Percentiles rank a stretch among this genome's conserved stretches.
Conservation (phyloP, 2,329 filamentous ascomycete species). For the Arthroderma uncinatum region DNA sequence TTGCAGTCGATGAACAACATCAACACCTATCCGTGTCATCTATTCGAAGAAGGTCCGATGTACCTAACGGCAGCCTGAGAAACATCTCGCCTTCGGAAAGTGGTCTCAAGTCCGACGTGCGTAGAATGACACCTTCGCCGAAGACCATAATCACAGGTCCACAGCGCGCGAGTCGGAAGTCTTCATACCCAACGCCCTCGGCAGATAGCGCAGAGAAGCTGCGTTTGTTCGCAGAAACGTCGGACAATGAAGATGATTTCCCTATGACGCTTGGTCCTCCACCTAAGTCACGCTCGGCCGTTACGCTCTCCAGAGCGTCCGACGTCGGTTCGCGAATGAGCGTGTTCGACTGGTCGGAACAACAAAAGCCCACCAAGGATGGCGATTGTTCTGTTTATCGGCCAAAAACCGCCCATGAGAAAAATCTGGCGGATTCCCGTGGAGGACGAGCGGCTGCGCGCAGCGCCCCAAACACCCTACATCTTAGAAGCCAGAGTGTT, state of each 20-base stretch:
- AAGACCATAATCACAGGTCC: background rate
- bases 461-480: conserved; percentile 47
- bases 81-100: background rate
- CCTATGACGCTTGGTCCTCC: background rate
- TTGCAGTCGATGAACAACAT: background rate
- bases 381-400: conserved; percentile 43
- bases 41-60: background rate
- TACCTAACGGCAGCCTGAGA: background rate
- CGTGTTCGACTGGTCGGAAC: conserved; percentile 55
- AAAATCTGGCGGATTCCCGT: conserved; percentile 46
- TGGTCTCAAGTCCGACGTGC: background rate
- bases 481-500: conserved; percentile 56
- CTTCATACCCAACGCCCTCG: background rate
- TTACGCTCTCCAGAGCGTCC: conserved; percentile 7
- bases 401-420: conserved; percentile 53
- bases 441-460: conserved; percentile 48
- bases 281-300: conserved; percentile 7
- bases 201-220: background rate
- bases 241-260: background rate
- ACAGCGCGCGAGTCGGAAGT: background rate
- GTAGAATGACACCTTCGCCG: background rate
- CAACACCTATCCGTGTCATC: background rate
- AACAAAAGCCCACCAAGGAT: conserved; percentile 44
- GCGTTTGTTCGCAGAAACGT: background rate
- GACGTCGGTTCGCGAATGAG: conserved; percentile 8